Evolutionary conservation across 1,284 basidiomycete species (phyloP), one percentile per base, ranked within the genome.

Genomic region (Heimioporus punctisporus): DNA sequence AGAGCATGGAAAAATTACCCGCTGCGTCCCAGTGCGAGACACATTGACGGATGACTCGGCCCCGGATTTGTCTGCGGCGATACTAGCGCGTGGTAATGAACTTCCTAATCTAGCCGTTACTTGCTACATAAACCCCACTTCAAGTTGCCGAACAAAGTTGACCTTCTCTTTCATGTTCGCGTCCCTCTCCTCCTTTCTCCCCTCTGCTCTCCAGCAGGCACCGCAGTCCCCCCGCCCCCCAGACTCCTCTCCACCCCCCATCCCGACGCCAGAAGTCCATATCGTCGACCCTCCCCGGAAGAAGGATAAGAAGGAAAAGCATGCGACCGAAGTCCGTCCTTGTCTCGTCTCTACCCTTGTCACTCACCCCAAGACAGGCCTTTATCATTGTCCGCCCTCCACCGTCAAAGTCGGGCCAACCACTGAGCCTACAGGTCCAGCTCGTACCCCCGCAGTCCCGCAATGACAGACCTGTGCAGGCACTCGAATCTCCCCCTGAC

Each of bases 381-480:
- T 94, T 93, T 72, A 88, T 92, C 56, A 84, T 93, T 63, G 92
- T 94, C 45, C 84, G 92, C 49, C 92, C 92, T 2, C 93, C 93
- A 2, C 90, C 94, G 1, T 84, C 88, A 17, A 88, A 88, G 68
- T 81, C 85, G 21, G 92, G 91, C 61, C 94, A 97, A 63, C 93
- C 95, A 0, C 79, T 97, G 47, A 97, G 97, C 70, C 81, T 98
- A 2, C 96, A 98, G 70, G 88, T 98, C 8, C 96, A 98, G 71
- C 86, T 98, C 30, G 90, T 97, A 11, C 90, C 90, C 15, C 87
- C 88, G 0, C 78, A 82, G 55, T 72, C 77, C 21, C 78, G 80
- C 23, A 39, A 58, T 9, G 68, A 71, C 19, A 68, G 69, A 37
- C 68, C 69, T 12, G 62, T 76, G 5, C 75, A 73, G 31, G 78